phyloP scores from a whole-genome alignment of 345 rosid species.

The Eucalyptus fibrosa region DNA sequence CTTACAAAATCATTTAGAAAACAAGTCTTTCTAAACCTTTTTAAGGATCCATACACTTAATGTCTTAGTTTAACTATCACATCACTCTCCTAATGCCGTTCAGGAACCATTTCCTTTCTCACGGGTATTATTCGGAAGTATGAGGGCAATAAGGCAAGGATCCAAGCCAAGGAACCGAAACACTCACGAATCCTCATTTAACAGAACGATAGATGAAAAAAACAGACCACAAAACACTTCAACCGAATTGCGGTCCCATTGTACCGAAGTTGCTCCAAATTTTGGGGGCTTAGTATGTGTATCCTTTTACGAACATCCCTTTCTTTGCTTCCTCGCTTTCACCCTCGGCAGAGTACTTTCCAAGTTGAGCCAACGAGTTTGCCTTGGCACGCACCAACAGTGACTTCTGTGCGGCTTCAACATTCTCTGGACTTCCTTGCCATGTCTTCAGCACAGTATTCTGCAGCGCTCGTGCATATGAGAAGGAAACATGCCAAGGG shows the following conservation, averaged over 20 bases:
- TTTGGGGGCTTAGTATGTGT: constrained; percentile 51
- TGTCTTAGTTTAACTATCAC: not conserved
- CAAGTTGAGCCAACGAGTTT: constrained; percentile 92
- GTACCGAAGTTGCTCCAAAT: not conserved
- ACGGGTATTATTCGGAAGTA: not conserved
- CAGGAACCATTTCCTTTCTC: not conserved
- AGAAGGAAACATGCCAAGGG: constrained; percentile 99
- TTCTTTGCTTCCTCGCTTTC: constrained; percentile 88
- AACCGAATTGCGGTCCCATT: not conserved
- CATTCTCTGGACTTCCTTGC: constrained; percentile 81
- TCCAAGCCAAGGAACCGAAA: not conserved
- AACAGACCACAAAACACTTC: not conserved
- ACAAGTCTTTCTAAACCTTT: not conserved
- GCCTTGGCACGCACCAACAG: constrained; percentile 94
- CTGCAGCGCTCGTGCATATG: constrained; percentile 94
- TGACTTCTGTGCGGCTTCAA: constrained; percentile 74
- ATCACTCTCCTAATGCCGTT: not conserved
- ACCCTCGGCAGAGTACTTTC: constrained; percentile 72
- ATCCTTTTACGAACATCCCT: constrained; percentile 98
- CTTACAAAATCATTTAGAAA: not conserved
- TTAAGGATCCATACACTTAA: not conserved
- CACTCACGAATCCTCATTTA: not conserved
- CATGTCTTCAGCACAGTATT: constrained; percentile 92
- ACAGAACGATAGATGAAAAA: not conserved
- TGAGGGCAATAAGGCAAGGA: not conserved